Evolutionary conservation across 805 yeast species (phyloP).

Genomic region (Myxozyma sirexii): DNA sequence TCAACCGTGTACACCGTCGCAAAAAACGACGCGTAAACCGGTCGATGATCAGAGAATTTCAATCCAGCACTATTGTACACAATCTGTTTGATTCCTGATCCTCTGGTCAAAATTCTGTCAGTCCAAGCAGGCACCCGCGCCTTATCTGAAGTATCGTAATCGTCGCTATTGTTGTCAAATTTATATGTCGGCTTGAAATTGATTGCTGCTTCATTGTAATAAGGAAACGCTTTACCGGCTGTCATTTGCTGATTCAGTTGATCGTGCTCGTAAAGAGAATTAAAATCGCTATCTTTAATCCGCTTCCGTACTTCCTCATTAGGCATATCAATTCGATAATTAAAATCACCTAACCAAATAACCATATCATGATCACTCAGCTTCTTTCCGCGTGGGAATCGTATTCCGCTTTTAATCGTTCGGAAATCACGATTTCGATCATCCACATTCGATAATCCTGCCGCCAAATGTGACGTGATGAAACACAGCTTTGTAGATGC

Average conservation of each 20-base stretch:
- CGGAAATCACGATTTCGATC: constrained; percentile 87
- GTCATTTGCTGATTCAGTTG: constrained; percentile 79
- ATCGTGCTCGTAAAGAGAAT: constrained; percentile 64
- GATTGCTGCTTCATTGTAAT: constrained; percentile 74
- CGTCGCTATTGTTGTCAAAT: constrained; percentile 78
- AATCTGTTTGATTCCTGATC: constrained; percentile 59
- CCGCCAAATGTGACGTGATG: constrained; percentile 90
- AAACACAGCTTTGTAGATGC: constrained; percentile 81
- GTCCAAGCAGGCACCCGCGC: constrained; percentile 97
- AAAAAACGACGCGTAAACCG: constrained; percentile 80
- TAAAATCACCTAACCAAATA: constrained; percentile 94
- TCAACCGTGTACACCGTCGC: constrained; percentile 71
- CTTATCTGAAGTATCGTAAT: constrained; percentile 87
- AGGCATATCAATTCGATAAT: constrained; percentile 71
- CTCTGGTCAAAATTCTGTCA: constrained; percentile 75
- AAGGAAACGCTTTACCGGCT: constrained; percentile 69
- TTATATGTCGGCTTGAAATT: constrained; percentile 89
- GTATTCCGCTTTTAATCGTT: constrained; percentile 71
- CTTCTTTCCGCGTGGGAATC: constrained; percentile 75
- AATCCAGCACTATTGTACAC: constrained; percentile 68
- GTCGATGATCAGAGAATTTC: constrained; percentile 83
- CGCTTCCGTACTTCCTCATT: constrained; percentile 73
- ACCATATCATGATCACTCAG: constrained; percentile 82
- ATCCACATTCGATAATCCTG: constrained; percentile 77
- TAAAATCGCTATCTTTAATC: constrained; percentile 51